These are phyloP conservation scores for Yamadazyma spencermartinsiae DNA, from an alignment of 1,139 yeast species.

Conservation along the genomic window DNA sequence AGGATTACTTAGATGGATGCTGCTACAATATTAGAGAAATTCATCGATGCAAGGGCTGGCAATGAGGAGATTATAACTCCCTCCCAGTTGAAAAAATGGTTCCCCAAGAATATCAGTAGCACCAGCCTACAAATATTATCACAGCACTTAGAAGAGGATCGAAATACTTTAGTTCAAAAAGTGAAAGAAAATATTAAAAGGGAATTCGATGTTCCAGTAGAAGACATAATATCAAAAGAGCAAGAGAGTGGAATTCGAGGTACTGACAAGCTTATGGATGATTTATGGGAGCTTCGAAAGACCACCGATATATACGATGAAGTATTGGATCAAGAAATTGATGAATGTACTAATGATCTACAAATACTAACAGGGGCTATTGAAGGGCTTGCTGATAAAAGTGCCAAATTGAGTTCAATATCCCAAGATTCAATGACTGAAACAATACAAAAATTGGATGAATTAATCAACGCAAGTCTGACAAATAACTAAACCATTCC, in stretches of 20 bases:
- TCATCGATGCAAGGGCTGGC: constrained; percentile 9
- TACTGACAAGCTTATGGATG: constrained; percentile 15
- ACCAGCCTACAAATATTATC: constrained; percentile 12
- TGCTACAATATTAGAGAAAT: constrained; percentile 13
- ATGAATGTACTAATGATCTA: constrained; percentile 19
- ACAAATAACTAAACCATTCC: background rate
- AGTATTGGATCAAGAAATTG: constrained; percentile 18
- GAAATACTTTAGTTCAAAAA: constrained; percentile 14
- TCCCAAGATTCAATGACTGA: background rate
- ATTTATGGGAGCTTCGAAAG: constrained; percentile 16
- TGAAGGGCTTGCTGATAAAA: constrained; percentile 7
- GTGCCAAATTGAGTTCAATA: background rate
- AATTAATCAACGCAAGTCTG: background rate
- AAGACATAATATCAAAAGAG: constrained; percentile 8
- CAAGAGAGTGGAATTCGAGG: constrained; percentile 9
- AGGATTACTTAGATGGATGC: constrained; percentile 13
- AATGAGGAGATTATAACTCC: constrained; percentile 10
- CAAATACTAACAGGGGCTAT: constrained; percentile 9
- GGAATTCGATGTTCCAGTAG: constrained; percentile 27
- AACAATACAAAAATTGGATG: background rate
- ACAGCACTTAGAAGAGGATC: constrained; percentile 18
- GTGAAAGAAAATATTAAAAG: constrained; percentile 19
- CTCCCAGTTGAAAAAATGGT: constrained; percentile 13
- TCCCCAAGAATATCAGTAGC: constrained; percentile 18
- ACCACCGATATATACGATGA: constrained; percentile 13